phyloP scores from a whole-genome alignment of 148 eudicot species.

The Rheum nobile region DNA sequence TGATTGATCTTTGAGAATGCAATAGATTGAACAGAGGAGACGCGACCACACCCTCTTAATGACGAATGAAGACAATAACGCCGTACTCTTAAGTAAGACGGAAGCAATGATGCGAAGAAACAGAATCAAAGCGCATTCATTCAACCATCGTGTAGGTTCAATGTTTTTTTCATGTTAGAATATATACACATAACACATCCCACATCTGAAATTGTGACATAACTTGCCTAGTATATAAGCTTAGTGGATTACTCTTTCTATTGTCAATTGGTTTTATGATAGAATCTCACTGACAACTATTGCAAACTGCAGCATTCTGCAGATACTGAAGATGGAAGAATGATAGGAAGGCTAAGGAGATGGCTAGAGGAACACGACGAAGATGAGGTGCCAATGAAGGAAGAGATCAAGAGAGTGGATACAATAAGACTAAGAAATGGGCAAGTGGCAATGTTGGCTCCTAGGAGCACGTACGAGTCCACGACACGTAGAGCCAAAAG shows the following conservation, averaged over 20 bases:
- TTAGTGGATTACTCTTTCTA: too few relatives aligned
- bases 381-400: constrained; percentile 29
- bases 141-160: constrained; percentile 38
- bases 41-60: constrained; percentile 44
- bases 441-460: not conserved
- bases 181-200: too few relatives aligned
- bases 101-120: constrained; percentile 52
- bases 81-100: constrained; percentile 33
- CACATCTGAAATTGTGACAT: too few relatives aligned
- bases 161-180: not conserved
- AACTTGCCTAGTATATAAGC: too few relatives aligned
- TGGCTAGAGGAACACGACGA: constrained; percentile 64
- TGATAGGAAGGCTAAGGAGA: constrained; percentile 29
- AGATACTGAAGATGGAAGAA: constrained; percentile 39
- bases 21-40: constrained; percentile 27
- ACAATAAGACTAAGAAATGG: constrained; percentile 15
- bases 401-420: constrained; percentile 19
- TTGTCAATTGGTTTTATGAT: too few relatives aligned
- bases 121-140: constrained; percentile 35
- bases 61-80: constrained; percentile 37
- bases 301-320: constrained; percentile 38
- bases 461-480: constrained; percentile 38
- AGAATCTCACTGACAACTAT: not conserved
- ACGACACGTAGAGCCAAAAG: constrained; percentile 27
- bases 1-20: constrained; percentile 4